phyloP scores from a whole-genome alignment of 1,284 basidiomycete species.

The Sporisorium graminicola region DNA sequence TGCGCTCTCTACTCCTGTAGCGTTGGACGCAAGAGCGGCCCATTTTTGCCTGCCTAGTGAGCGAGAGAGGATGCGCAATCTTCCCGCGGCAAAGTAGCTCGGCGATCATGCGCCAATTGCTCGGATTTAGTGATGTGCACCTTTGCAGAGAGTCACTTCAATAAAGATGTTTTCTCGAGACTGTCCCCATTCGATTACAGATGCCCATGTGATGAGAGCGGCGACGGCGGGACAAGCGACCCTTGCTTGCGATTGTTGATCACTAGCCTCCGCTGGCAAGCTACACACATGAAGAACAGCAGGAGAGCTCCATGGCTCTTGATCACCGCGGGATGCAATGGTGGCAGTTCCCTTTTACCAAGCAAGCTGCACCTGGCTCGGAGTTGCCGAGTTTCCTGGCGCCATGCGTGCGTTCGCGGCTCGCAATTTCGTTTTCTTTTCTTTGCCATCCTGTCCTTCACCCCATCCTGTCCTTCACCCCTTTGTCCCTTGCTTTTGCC shows the following conservation, averaged over 20 bases:
- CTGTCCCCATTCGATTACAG: too few species aligned
- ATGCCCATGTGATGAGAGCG: neutral
- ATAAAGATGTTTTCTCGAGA: too few species aligned
- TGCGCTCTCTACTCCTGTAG: too few species aligned
- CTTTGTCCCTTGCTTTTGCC: too few species aligned
- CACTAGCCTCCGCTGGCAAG: neutral
- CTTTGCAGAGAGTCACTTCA: too few species aligned
- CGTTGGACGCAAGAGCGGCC: neutral
- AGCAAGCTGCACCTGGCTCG: neutral
- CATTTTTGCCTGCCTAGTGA: neutral
- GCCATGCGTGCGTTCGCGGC: constrained; percentile 1
- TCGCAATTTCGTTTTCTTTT: neutral
- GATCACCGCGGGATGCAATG: too few species aligned
- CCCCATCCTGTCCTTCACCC: neutral
- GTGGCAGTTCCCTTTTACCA: too few species aligned
- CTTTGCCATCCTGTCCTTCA: neutral
- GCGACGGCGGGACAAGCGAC: neutral
- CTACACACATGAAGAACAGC: too few species aligned
- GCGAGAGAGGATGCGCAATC: constrained; percentile 1
- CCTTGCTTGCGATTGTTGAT: neutral
- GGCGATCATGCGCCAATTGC: neutral
- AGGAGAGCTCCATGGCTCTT: neutral
- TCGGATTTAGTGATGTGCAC: neutral
- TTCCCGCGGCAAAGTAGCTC: constrained; percentile 1
- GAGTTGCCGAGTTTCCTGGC: neutral